Conservation (phyloP, 2,329 filamentous ascomycete species). For the Triangularia setosa region DNA sequence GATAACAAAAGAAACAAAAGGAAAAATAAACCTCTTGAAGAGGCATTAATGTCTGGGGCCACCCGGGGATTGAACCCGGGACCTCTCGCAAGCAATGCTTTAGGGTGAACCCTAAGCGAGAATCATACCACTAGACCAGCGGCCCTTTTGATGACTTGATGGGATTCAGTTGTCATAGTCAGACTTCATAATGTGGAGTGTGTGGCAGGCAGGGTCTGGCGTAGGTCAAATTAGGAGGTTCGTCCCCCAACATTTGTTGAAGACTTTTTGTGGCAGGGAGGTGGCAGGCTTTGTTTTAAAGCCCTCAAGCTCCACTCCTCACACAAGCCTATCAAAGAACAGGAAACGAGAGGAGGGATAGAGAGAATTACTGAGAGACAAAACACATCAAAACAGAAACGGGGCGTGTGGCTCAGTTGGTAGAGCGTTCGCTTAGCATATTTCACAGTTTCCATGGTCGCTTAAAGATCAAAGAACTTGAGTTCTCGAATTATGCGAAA, state of each 20-base stretch:
- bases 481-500: background rate
- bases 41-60: conserved; percentile 14
- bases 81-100: conserved; percentile 34
- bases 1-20: background rate
- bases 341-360: too few species aligned
- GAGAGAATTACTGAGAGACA: background rate
- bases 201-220: background rate
- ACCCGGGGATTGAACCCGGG: conserved; percentile 41
- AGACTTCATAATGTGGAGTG: background rate
- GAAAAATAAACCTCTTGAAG: background rate
- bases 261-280: too few species aligned
- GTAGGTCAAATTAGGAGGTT: too few species aligned
- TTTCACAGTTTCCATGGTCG: background rate
- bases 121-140: conserved; percentile 62
- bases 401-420: background rate
- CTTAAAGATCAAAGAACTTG: background rate
- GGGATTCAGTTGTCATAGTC: background rate
- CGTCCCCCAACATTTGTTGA: too few species aligned
- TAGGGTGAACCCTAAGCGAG: conserved; percentile 53
- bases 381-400: background rate
- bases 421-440: background rate
- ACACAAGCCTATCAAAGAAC: too few species aligned
- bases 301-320: too few species aligned
- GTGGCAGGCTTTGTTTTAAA: too few species aligned
- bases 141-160: conserved; percentile 12